Evolutionary conservation across 768 basidiomycete genomes (phyloP), one percentile per base, ranked within the genome.

Genomic region (Leccinum barrowsii): DNA sequence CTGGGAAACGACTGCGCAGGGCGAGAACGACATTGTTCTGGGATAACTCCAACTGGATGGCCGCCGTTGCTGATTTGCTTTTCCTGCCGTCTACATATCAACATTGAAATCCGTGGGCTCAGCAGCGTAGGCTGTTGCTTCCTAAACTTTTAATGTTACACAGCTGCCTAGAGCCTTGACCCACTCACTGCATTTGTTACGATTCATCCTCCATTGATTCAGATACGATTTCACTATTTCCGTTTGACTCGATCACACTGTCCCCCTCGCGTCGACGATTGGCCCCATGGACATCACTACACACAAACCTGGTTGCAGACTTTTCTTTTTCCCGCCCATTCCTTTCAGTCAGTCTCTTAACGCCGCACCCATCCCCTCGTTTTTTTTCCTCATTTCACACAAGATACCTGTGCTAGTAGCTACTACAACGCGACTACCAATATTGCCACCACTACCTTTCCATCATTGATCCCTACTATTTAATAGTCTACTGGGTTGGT

Each of bases 21-120:
- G 62, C n/a, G 66, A 70, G 28, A 63, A 71, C 47, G 73, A 73
- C 37, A 60, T 73, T 10, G 67, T 69, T n/a, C 59, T 73, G 12
- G 72, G 73, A 34, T 73, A 61, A 70, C 44, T 7, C 4, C 32
- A 32, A 22, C 13, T 48, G 15, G 22, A 58, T 35, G 17, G 34
- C 55, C 21, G 46, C 50, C 37, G 47, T 57, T 50, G 51, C 59
- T 57, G 50, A 55, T 34, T 51, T 46, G 30, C 48, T 49, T 44
- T 13, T 44, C 17, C 24, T 8, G 12, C 30, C 19, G 28, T 51
- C 52, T 40, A 57, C 55, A 15, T 21, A 55, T 50, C 22, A 12
- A 15, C 37, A 52, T 52, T 50, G 59, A 50, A 34, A 53, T n/a
- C 21, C 30, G 32, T 30, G 47, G 58, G 52, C 49, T 44, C 4